A percentile compares a stretch with the other conserved stretches of the same genome.
phyloP scores from a whole-genome alignment of 1,139 yeast genomes.

The Debaryomyces psychrophilus region DNA sequence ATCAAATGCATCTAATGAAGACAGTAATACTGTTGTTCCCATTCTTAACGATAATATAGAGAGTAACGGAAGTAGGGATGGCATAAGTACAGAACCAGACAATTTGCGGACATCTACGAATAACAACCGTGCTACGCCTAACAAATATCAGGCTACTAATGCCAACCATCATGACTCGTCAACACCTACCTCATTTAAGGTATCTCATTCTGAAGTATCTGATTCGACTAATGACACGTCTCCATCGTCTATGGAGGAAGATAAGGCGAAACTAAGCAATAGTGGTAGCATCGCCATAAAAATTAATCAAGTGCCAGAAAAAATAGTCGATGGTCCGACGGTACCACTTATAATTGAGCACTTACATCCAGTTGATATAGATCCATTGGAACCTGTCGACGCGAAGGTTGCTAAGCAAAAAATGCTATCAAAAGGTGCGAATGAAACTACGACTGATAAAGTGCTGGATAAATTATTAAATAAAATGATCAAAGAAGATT shows the following conservation, averaged over 20 bases:
- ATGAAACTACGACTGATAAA: neutral
- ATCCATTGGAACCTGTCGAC: neutral
- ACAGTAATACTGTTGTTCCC: neutral
- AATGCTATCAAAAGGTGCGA: neutral
- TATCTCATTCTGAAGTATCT: slow-evolving; percentile 27
- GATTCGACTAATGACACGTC: slow-evolving; percentile 37
- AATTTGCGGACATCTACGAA: neutral
- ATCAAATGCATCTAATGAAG: slow-evolving; percentile 1
- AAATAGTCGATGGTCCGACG: neutral
- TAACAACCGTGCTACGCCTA: neutral
- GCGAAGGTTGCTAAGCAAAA: neutral
- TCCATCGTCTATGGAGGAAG: slow-evolving; percentile 34
- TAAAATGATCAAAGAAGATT: neutral
- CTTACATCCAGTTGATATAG: slow-evolving; percentile 2
- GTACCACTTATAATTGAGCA: slow-evolving; percentile 1
- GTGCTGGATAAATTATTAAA: neutral
- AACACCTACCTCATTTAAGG: slow-evolving; percentile 38
- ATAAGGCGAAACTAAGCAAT: slow-evolving; percentile 5
- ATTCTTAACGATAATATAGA: neutral
- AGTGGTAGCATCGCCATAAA: neutral
- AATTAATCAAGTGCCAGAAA: neutral
- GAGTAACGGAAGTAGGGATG: neutral
- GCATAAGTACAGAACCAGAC: neutral
- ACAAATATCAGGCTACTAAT: neutral
- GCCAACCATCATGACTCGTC: slow-evolving; percentile 21